phyloP scores from a whole-genome alignment of 202 grass and related monocot genomes.

The Tripidium arundinaceum region DNA sequence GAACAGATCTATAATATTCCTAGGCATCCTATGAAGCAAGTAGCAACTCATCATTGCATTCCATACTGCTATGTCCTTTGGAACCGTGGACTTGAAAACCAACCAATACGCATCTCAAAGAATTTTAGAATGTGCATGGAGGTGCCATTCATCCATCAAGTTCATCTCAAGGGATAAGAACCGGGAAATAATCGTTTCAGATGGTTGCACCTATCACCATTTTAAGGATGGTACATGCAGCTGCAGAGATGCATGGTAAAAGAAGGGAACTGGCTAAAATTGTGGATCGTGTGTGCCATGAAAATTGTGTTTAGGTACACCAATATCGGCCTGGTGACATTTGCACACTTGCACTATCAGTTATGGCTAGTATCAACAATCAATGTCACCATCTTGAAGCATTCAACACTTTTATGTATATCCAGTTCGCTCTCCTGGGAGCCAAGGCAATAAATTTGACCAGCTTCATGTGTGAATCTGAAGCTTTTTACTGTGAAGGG shows the following conservation, averaged over 20 bases:
- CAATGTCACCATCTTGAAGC: slow-evolving; percentile 15
- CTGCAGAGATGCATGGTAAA: slow-evolving; percentile 53
- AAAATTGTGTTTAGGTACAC: not conserved
- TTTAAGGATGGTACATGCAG: slow-evolving; percentile 51
- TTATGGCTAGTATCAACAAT: not conserved
- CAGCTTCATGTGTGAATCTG: not conserved
- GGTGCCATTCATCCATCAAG: slow-evolving; percentile 60
- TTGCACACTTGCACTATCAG: not conserved
- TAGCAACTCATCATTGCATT: slow-evolving; percentile 60
- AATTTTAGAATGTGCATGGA: slow-evolving; percentile 65
- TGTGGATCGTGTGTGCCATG: slow-evolving; percentile 13
- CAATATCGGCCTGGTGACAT: not conserved
- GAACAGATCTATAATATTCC: slow-evolving; percentile 40
- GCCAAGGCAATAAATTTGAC: slow-evolving; percentile 9
- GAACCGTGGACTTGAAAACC: slow-evolving; percentile 31
- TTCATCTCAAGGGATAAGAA: slow-evolving; percentile 46
- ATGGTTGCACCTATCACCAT: slow-evolving; percentile 59
- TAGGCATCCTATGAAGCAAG: slow-evolving; percentile 54
- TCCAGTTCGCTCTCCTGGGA: not conserved
- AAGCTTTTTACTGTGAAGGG: not conserved
- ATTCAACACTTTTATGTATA: not conserved
- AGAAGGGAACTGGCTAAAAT: not conserved
- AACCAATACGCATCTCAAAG: slow-evolving; percentile 51
- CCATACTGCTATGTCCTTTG: slow-evolving; percentile 61
- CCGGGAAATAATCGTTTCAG: slow-evolving; percentile 49